Evolutionary conservation across 1,139 yeast species (phyloP), one percentile per base, ranked within the genome.

Genomic region (Arxiozyma telluris): DNA sequence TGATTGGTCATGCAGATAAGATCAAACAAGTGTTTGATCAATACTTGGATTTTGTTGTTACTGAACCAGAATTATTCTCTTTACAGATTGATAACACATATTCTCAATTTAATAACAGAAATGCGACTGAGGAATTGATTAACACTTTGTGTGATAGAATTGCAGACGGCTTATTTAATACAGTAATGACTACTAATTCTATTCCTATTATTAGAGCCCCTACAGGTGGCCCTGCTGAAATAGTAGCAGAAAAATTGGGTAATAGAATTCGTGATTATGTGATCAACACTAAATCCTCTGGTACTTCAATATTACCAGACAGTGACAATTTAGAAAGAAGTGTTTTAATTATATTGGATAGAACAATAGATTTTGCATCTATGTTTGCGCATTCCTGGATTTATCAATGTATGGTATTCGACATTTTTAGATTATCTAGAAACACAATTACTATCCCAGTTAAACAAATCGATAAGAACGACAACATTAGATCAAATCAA

Each of bases 321-420:
- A 60, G 53, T 20, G 64, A 63, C 47, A 60, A 68, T 9, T 54
- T 68, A 27, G 84, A 81, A 57, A 76, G 96, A 58, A 82, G 88
- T 4, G 97, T 93, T 18, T 75, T 93, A 63, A 77, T 94, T 43
- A 72, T 93, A 53, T 73, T 91, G 55, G 99, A 93, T 70, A 80
- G 99, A 67, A 88, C 87, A 64, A 78, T 93, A 57, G 98, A 94
- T 70, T 76, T 94, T 58, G 84, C 93, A 2, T 85, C 96, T 30
- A 91, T 93, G 98, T 84, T 94, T 68, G 81, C 94, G 1, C 99
- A 93, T 70, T 89, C 97, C 7, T 91, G 98, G 98, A 90, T 95
- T 52, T 93, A 93, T 68, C 96, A 93, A 73, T 90, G 97, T 64
- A 84, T 93, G 81, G 95, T 93, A 18, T 87, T 91, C 64, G 99